Evolutionary conservation across 1,139 yeast genomes (phyloP), one percentile per base, ranked within the genome.

Genomic region (Taiozyma onychis): DNA sequence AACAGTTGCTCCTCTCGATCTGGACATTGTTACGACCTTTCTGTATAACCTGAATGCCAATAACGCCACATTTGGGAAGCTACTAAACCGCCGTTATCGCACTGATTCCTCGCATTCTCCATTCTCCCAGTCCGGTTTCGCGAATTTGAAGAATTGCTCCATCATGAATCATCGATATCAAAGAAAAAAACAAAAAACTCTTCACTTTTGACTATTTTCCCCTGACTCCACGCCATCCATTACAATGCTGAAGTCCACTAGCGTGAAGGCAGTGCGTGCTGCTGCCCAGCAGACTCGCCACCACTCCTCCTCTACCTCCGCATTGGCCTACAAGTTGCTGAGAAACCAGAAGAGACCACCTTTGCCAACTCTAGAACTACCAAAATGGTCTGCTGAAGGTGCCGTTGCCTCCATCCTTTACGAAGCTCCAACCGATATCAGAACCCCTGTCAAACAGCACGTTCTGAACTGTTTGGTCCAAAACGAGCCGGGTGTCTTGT

Each of bases 401-500:
- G 99, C 98, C 10, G 97, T 93, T 47, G 87, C 96, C 11, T 89
- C 97, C 18, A 93, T 93, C 59, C 75, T 93, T 58, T 93, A 91
- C 70, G 98, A 93, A 69, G 89, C 97, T 6, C 99, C 99, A 52
- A 72, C 82, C 27, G 85, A 88, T 21, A 77, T 87, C 7, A 77
- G 70, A 50, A 70, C 73, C 41, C 88, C 90, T 41, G 75, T 78
- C 59, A 84, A 84, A 57, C 89, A 88, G 64, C 98, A 93, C 64
- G 95, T 93, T 44, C 77, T 93, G 68, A 95, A 93, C 77, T 93
- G 99, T 73, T 78, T 93, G 67, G 99, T 93, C 39, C 99, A 93
- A 71, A 91, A 93, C 71, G 99, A 93, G 72, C 99, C 99, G 6
- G 99, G 99, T 75, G 99, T 93, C 48, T 76, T 93, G 64, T 85